Percentiles rank a stretch among this genome's conserved stretches.
Conservation (phyloP, 202 grass and related monocot species). For the Schoenoplectus triqueter region DNA sequence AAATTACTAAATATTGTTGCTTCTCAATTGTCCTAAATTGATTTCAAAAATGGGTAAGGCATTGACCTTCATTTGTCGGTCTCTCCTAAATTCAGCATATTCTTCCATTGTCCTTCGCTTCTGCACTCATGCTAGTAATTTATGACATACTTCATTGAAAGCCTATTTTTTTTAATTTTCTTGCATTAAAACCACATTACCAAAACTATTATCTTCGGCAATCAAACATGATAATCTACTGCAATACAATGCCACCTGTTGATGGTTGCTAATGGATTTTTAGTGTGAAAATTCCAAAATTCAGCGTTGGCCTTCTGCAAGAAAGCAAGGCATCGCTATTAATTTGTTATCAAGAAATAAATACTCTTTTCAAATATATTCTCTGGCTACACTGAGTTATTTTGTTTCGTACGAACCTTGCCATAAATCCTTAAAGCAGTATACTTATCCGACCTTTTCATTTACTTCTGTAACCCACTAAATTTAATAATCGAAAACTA, state of each 20-base stretch:
- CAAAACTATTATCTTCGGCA: not conserved
- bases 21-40: conserved; percentile 15
- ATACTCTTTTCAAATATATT: conserved; percentile 31
- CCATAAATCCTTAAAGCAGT: conserved; percentile 32
- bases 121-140: conserved; percentile 21
- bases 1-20: conserved; percentile 6
- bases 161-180: not conserved
- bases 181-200: conserved; percentile 22
- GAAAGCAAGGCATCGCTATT: conserved; percentile 26
- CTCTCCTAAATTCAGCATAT: conserved; percentile 16
- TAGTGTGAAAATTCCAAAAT: conserved; percentile 26
- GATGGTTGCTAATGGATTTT: conserved; percentile 19
- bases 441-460: conserved; percentile 30
- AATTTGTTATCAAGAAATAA: conserved; percentile 37
- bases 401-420: conserved; percentile 37
- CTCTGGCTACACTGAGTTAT: conserved; percentile 25
- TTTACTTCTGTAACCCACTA: conserved; percentile 34
- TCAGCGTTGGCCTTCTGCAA: conserved; percentile 28
- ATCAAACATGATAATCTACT: conserved; percentile 16
- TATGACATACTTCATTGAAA: conserved; percentile 15
- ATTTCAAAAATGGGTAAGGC: conserved; percentile 12
- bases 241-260: conserved; percentile 14
- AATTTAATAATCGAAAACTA: conserved; percentile 19
- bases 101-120: not conserved
- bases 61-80: conserved; percentile 29